phyloP scores from a whole-genome alignment of 2,329 filamentous ascomycete genomes.

The Pseudogymnoascus sp. region DNA sequence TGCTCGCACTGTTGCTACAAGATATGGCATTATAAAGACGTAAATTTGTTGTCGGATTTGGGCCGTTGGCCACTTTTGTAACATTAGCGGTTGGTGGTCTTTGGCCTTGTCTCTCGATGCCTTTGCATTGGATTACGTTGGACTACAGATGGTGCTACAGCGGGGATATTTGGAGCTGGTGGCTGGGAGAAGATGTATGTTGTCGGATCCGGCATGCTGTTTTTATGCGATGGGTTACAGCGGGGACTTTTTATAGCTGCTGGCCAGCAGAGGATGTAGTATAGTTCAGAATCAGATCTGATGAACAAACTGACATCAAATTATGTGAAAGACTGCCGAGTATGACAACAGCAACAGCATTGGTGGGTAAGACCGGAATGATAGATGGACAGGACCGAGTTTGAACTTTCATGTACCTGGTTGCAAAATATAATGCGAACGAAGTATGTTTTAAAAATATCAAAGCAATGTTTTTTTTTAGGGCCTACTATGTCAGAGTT shows the following conservation, averaged over 20 bases:
- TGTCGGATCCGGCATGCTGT: too few species aligned
- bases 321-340: not conserved
- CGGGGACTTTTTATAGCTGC: too few species aligned
- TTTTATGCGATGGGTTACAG: not conserved
- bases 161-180: too few species aligned
- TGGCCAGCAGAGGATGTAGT: not conserved
- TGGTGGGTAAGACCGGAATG: too few species aligned
- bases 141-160: not conserved
- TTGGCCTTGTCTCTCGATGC: not conserved
- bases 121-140: not conserved
- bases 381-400: too few species aligned
- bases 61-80: not conserved
- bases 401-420: not conserved
- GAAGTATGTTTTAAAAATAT: not conserved
- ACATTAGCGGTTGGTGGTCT: not conserved
- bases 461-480: not conserved
- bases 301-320: not conserved
- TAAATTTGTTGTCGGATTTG: not conserved
- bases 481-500: not conserved
- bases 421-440: not conserved
- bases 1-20: slow-evolving; percentile 6
- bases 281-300: not conserved
- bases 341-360: too few species aligned
- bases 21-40: slow-evolving; percentile 12
- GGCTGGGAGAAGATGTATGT: too few species aligned